Evolutionary conservation across 257 asterid genomes (phyloP), one percentile per base, ranked within the genome.

Genomic region (Eucommia ulmoides): DNA sequence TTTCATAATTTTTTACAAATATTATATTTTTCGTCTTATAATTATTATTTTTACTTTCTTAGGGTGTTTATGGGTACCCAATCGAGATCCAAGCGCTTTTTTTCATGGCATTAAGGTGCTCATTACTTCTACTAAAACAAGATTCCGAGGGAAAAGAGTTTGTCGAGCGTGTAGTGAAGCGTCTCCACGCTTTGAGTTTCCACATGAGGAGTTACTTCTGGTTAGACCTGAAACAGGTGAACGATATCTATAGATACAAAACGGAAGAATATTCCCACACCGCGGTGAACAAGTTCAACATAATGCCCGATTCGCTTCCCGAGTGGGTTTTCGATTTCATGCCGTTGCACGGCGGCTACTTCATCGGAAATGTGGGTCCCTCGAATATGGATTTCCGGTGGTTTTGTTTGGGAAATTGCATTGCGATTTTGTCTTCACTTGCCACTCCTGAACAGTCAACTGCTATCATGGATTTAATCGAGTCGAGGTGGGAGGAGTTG

Each of bases 231-330:
- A 80, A 80, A 71, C 80, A 80, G 55, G 80, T 80, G 5, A 80
- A 80, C 60, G 82, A 74, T 55, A 80, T 80, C 45, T 80, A 80
- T 41, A 56, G 89, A 45, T 80, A 65, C 44, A 80, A 80, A 71
- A 80, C 89, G 1, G 89, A 80, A 66, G 82, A 80, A 63, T 80
- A 80, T 58, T 80, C 89, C n/a, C 84, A 79, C 65, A 79, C 88
- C 26, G 84, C 88, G 20, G 88, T 79, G 53, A 79, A 79, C 66
- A 79, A 79, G 72, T 76, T 80, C 62, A 76, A 80, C 45, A 64
- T 74, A 67, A 80, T 80, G 75, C 89, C 89, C 3, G 82, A 80
- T 68, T 80, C 84, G 64, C 75, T 80, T 51, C 89, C 89, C 7
- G 89, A 76, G 54, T 80, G 89, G 89, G 52, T 80, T 50, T 80